Conservation (phyloP, 768 basidiomycete genomes). For the Solioccasus polychromus region DNA sequence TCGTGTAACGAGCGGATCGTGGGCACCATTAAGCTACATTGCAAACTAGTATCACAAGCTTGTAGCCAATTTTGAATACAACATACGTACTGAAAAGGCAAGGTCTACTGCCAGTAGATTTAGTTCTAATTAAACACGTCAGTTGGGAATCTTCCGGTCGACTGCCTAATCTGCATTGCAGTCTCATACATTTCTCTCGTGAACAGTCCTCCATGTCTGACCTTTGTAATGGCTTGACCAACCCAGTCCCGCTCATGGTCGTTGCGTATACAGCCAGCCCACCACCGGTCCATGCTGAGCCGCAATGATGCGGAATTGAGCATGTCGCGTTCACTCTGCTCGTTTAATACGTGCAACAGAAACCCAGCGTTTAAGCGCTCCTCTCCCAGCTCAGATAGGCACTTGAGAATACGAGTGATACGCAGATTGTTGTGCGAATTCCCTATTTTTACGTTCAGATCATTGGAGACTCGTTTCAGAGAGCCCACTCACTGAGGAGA, state of each 20-base stretch:
- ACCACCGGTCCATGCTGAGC: slow-evolving; percentile 74
- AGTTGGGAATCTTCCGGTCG: slow-evolving; percentile 10
- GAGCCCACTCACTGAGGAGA: slow-evolving; percentile 53
- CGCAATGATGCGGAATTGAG: slow-evolving; percentile 47
- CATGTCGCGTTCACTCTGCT: slow-evolving; percentile 59
- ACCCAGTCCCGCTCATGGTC: slow-evolving; percentile 59
- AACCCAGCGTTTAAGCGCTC: slow-evolving; percentile 65
- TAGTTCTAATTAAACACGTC: not conserved
- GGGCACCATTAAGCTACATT: too few species aligned
- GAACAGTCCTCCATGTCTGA: slow-evolving; percentile 47
- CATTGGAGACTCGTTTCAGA: not conserved
- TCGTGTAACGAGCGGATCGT: slow-evolving; percentile 9
- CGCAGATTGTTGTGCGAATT: slow-evolving; percentile 75
- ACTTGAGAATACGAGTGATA: slow-evolving; percentile 75
- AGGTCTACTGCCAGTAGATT: not conserved
- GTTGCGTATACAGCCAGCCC: slow-evolving; percentile 70
- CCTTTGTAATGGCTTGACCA: slow-evolving; percentile 45
- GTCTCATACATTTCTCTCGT: slow-evolving; percentile 57
- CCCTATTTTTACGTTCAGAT: slow-evolving; percentile 34
- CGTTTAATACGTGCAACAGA: slow-evolving; percentile 62
- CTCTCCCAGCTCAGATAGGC: slow-evolving; percentile 66
- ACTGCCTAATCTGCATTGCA: slow-evolving; percentile 40
- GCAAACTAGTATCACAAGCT: too few species aligned
- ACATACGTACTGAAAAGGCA: not conserved
- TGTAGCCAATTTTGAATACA: not conserved